Evolutionary conservation across 176 grass and related monocot species (phyloP).

Genomic region (Avena eriantha): DNA sequence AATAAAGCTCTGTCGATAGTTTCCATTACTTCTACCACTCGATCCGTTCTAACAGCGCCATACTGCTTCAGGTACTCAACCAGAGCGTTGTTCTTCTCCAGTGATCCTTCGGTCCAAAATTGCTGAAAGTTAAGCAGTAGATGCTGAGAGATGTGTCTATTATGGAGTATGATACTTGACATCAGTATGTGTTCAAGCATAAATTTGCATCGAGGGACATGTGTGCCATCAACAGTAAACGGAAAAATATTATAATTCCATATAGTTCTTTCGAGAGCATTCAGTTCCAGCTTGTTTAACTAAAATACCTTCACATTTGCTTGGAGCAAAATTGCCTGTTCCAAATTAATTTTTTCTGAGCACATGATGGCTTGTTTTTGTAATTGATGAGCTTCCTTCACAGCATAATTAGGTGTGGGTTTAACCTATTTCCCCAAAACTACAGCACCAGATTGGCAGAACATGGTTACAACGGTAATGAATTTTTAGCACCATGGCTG

Average conservation of each 20-base stretch:
- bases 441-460: not conserved
- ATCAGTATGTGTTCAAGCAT: not conserved
- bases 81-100: conserved; percentile 70
- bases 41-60: conserved; percentile 50
- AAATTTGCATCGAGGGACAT: not conserved
- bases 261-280: not conserved
- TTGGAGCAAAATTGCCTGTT: not conserved
- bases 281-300: too few species aligned
- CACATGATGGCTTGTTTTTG: not conserved
- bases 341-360: not conserved
- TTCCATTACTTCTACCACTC: conserved; percentile 78
- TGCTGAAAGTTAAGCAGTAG: conserved; percentile 56
- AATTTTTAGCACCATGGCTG: not conserved
- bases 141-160: not conserved
- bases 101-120: conserved; percentile 66
- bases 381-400: not conserved
- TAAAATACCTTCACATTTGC: not conserved
- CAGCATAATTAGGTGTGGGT: not conserved
- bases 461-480: not conserved
- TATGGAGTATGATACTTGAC: not conserved
- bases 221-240: too few species aligned
- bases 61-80: conserved; percentile 70
- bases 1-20: conserved; percentile 73
- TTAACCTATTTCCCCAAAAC: not conserved
- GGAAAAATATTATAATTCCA: not conserved